Base-by-base conservation (phyloP, 2,329 filamentous ascomycete genomes). In the Lojkania enalia region DNA sequence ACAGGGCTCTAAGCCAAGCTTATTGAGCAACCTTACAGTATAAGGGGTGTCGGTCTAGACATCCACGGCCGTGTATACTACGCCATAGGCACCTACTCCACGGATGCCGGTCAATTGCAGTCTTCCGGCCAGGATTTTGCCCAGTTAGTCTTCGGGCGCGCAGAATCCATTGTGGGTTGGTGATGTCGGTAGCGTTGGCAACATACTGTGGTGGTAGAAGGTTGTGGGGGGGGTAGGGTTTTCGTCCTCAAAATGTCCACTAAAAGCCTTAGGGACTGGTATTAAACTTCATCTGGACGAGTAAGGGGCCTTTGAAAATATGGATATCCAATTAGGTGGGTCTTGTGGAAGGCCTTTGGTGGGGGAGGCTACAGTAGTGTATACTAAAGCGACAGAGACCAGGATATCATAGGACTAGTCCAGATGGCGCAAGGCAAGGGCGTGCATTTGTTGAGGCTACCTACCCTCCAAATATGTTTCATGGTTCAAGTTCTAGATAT, bases 21-120 rank as follows among this genome's bases (percentile, higher is more conserved):
- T 97, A 84, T 90, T 94, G 67, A 99, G 81, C 50, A 91, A 92
- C 79, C 99, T 99, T 66, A 99, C 92, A 54, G 94, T 94, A 77
- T 95, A 99, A 54, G 83, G 85, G 46, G 84, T 81, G 67, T 87
- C 82, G 57, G 85, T 92, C 68, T 86, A 85, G 67, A 92, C 82
- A 74, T 94, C 91, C 73, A 88, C 78, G 63, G 91, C 91, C 55
- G 85, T 84, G 76, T 97, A 97, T 19, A 99, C 94, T 31, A 96
- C 91, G 54, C 94, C 94, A 72, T 99, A 99, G 46, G 94, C 94
- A 59, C 94, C 94, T 39, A 92, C 88, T 55, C 94, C 94, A 51
- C 97, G 81, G 60, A 97, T 88, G 51, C 84, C 82, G 53, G 85
- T 89, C 63, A 97, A 77, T 74, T 92, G 86, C 58, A 96, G 80